A percentile compares a stretch with the other conserved stretches of the same genome.
Evolutionary conservation across 2,329 filamentous ascomycete species (phyloP).

Genomic region (Neofusicoccum sp.): DNA sequence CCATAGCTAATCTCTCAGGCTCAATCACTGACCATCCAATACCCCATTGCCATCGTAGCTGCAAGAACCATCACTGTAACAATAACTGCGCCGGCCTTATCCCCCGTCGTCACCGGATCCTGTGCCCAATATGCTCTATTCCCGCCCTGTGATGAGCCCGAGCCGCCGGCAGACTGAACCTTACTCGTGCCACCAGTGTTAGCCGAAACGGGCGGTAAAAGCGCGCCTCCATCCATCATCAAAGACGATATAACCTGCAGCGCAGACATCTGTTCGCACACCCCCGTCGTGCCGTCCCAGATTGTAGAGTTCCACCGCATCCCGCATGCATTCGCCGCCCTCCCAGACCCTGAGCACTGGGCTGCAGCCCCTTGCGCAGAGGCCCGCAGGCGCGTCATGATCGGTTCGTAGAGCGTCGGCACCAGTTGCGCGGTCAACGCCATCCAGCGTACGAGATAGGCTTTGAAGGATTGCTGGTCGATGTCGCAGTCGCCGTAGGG

Average conservation of each 20-base stretch:
- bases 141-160: slow-evolving; percentile 21
- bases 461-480: slow-evolving; percentile 46
- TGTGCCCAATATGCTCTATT: slow-evolving; percentile 19
- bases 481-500: slow-evolving; percentile 39
- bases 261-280: slow-evolving; percentile 58
- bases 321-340: slow-evolving; percentile 43
- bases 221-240: slow-evolving; percentile 33
- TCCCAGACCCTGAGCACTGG: slow-evolving; percentile 52
- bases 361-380: slow-evolving; percentile 56
- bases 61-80: neutral
- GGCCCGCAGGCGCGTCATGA: slow-evolving; percentile 52
- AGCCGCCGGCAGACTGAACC: slow-evolving; percentile 43
- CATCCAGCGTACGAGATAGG: slow-evolving; percentile 48
- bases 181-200: slow-evolving; percentile 50
- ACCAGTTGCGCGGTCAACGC: slow-evolving; percentile 57
- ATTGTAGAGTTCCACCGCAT: slow-evolving; percentile 40
- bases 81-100: slow-evolving; percentile 41
- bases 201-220: slow-evolving; percentile 45
- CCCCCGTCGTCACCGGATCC: slow-evolving; percentile 32
- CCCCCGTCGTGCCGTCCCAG: slow-evolving; percentile 49
- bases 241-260: slow-evolving; percentile 53
- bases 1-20: too few relatives aligned
- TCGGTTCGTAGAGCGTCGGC: slow-evolving; percentile 51
- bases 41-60: slow-evolving; percentile 3
- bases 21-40: slow-evolving; percentile 22